Evolutionary conservation across 768 basidiomycete species (phyloP).

Genomic region (Tylopilus sp.): DNA sequence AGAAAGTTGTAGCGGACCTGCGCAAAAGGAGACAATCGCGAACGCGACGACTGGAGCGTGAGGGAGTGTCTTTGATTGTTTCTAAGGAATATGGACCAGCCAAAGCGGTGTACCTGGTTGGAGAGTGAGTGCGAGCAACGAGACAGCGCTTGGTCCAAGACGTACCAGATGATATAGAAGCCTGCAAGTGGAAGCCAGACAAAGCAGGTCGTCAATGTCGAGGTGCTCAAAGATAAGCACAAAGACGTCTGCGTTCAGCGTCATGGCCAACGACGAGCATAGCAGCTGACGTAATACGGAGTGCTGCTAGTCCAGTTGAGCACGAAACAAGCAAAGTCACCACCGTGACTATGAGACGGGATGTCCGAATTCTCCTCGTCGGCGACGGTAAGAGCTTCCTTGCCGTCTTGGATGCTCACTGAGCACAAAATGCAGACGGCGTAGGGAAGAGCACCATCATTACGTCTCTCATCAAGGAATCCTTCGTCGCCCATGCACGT

Average conservation of each 20-base stretch:
- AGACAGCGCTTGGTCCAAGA: neutral
- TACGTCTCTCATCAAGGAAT: conserved; percentile 95
- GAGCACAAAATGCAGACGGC: conserved; percentile 58
- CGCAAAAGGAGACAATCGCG: conserved; percentile 41
- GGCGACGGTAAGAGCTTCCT: conserved; percentile 71
- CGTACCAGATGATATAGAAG: conserved; percentile 39
- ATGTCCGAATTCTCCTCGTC: conserved; percentile 91
- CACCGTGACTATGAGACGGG: conserved; percentile 81
- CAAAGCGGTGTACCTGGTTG: conserved; percentile 54
- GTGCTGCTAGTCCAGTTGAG: neutral
- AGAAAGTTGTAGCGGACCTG: conserved; percentile 51
- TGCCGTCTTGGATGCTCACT: neutral
- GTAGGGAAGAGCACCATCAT: conserved; percentile 98
- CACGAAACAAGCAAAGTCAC: conserved; percentile 8
- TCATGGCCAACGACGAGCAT: conserved; percentile 1
- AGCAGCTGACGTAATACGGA: conserved; percentile 20
- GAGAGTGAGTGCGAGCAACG: conserved; percentile 1
- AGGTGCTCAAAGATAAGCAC: conserved; percentile 50
- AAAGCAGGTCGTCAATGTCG: conserved; percentile 39
- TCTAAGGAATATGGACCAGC: conserved; percentile 54
- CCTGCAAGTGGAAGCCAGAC: conserved; percentile 30
- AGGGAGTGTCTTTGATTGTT: conserved; percentile 51
- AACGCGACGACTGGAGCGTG: conserved; percentile 44
- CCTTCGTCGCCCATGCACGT: conserved; percentile 83
- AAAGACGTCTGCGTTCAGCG: conserved; percentile 54